Base-by-base conservation (phyloP, 2,329 filamentous ascomycete species). In the Fusarium sp. region DNA sequence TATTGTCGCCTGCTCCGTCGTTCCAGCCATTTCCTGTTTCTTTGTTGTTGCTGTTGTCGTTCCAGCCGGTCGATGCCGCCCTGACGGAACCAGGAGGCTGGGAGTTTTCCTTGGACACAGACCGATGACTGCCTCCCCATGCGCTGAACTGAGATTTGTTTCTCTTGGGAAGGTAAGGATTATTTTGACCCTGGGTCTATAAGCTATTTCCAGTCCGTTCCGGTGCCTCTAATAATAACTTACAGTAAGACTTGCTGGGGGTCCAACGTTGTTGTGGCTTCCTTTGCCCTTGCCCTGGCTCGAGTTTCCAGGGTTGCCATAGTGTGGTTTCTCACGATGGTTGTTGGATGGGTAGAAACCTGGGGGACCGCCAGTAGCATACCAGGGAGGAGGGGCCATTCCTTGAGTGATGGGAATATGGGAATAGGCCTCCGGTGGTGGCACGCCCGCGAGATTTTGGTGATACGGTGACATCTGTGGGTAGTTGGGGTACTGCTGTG, bases 341-440 rank as follows among this genome's bases (percentile, higher is more conserved):
- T 38, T 49, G 40, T 32, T 39, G 17, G 43, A 57, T n/a, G 65
- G 62, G 1, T 43, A 42, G 24, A 62, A 53, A 11, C 67, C 71
- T 20, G 66, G 67, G 9, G 71, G 72, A 7, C 57, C 67, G 14
- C 49, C 68, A 56, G 68, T 58, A 10, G 69, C 44, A 40, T 65
- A 69, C 71, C 72, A 76, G 1, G 64, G 38, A 10, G 62, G 56
- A 34, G 63, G 42, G 1, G 67, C 63, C 66, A 77, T 72, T 7
- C 74, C 74, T 50, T 77, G 75, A 4, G 76, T 77, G 32, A 76
- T 69, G 5, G 75, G 75, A 19, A 73, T 66, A 43, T 76, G 67
- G 17, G 68, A 56, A 42, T 74, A 72, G 2, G 67, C 69, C 7
- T 62, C 57, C 19, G 53, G 58, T 8, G 58, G 59, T 21, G 57